These are phyloP conservation scores for Flaveria robusta DNA, from an alignment of 129 eudicot genomes.

Conservation along the genomic window DNA sequence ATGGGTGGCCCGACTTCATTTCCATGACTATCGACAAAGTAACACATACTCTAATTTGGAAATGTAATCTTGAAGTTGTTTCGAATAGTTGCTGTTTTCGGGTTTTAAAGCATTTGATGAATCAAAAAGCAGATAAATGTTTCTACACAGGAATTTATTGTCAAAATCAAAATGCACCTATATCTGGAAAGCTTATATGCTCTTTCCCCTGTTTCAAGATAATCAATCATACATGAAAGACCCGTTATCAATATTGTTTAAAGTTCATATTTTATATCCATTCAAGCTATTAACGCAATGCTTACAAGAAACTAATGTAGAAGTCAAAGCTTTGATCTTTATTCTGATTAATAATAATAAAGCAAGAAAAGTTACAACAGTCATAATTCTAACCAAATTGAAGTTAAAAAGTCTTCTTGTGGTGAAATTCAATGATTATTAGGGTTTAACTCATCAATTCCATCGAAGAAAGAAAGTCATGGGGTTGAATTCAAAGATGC, in stretches of 20 bases:
- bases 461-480: no score
- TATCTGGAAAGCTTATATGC: constrained; percentile 27
- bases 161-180: constrained; percentile 26
- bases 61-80: constrained; percentile 33
- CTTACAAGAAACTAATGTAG: background rate
- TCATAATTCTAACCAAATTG: no score
- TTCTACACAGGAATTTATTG: constrained; percentile 29
- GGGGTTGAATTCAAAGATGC: no score
- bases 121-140: constrained; percentile 27
- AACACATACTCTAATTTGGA: constrained; percentile 19
- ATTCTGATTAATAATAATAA: background rate
- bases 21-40: constrained; percentile 28
- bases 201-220: constrained; percentile 28
- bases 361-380: background rate
- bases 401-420: no score
- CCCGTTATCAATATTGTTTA: constrained; percentile 11
- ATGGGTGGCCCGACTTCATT: constrained; percentile 47
- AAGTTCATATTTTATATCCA: background rate
- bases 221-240: constrained; percentile 30
- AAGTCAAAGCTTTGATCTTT: background rate
- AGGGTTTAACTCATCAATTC: background rate
- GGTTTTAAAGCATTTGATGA: constrained; percentile 26
- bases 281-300: background rate
- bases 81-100: constrained; percentile 25
- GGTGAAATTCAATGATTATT: background rate